phyloP scores from a whole-genome alignment of 345 rosid species.

The Isatis tinctoria region DNA sequence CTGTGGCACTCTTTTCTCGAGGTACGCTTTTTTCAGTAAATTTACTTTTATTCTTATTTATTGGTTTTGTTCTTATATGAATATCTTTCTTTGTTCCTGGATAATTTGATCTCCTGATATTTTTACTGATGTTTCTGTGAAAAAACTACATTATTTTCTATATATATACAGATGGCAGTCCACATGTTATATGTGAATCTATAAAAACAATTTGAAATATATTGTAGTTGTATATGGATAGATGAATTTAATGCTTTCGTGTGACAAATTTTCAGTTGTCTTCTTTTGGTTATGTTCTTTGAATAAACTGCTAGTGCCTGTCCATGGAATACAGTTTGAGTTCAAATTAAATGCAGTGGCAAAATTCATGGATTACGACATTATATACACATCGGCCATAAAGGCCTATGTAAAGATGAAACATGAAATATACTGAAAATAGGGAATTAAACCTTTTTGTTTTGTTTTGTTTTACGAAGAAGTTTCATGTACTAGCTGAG shows the following conservation, averaged over 20 bases:
- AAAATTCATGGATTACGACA: conserved; percentile 34
- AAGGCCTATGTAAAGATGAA: not conserved
- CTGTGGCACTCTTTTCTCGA: conserved; percentile 40
- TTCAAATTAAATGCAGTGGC: conserved; percentile 37
- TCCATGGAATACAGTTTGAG: conserved; percentile 36
- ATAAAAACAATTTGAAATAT: not conserved
- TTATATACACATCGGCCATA: not conserved
- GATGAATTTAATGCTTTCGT: conserved; percentile 10
- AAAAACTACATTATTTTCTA: not conserved
- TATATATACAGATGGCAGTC: not conserved
- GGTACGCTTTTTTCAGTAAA: conserved; percentile 1
- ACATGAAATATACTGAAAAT: not conserved
- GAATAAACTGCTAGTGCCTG: conserved; percentile 16
- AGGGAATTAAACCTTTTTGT: not conserved
- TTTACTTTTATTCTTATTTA: not conserved
- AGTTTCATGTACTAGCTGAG: not conserved
- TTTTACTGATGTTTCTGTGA: conserved; percentile 5
- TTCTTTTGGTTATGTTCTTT: conserved; percentile 21
- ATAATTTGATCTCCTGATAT: not conserved
- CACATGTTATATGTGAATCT: not conserved
- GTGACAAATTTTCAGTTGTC: conserved; percentile 6
- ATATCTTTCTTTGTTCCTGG: not conserved
- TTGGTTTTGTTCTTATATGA: not conserved
- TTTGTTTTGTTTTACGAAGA: not conserved
- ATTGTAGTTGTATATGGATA: not conserved